phyloP scores from a whole-genome alignment of 2,329 filamentous ascomycete genomes.

The Ambrosiella xylebori region DNA sequence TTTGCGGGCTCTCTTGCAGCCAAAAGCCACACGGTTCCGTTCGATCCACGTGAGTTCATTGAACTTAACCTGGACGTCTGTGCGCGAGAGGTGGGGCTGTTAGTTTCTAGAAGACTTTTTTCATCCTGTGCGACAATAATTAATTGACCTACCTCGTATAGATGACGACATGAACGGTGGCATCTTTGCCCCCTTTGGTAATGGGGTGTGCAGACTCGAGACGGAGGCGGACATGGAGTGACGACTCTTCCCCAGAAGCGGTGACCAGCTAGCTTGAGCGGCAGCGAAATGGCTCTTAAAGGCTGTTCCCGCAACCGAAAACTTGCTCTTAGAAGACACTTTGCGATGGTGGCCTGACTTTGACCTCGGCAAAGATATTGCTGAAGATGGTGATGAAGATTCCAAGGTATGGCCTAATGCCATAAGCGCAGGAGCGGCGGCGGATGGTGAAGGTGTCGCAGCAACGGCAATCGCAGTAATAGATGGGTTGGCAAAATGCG shows the following conservation, averaged over 20 bases:
- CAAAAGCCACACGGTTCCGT: constrained; percentile 26
- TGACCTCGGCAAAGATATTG: neutral
- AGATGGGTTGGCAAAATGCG: constrained; percentile 13
- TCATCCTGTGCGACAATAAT: neutral
- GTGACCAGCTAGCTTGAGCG: constrained; percentile 6
- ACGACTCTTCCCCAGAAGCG: constrained; percentile 3
- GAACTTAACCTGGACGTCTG: constrained; percentile 35
- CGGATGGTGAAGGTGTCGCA: constrained; percentile 9
- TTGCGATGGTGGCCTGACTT: neutral
- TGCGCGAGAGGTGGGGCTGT: neutral
- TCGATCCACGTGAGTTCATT: constrained; percentile 37
- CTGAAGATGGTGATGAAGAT: neutral
- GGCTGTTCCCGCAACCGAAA: neutral
- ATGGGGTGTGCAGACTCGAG: constrained; percentile 6
- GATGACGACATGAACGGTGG: constrained; percentile 25
- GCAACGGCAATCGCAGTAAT: constrained; percentile 14
- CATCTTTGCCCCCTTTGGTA: constrained; percentile 17
- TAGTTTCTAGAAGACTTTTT: neutral
- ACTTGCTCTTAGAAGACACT: constrained; percentile 6
- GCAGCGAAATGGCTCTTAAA: constrained; percentile 1
- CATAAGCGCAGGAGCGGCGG: neutral
- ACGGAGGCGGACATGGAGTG: constrained; percentile 4
- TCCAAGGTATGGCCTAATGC: neutral
- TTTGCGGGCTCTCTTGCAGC: constrained; percentile 10
- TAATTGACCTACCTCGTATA: constrained; percentile 20